Conservation (phyloP, 352 stramenopile species). For the Phytopythium kandeliae region DNA sequence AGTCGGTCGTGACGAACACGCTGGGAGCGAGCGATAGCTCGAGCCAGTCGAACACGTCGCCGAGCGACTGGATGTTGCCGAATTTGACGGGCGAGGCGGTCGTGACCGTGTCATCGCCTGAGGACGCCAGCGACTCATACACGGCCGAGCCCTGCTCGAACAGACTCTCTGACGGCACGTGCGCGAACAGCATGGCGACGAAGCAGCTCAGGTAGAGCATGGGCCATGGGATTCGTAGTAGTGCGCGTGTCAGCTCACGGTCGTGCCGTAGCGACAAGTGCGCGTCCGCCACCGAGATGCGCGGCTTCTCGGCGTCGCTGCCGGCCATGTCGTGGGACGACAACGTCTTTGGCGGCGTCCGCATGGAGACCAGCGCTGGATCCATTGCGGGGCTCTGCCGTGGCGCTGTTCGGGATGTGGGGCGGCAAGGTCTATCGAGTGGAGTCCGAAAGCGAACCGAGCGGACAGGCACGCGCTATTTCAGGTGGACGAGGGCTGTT, state of each 20-base stretch:
- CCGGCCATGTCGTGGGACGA: too few relatives aligned
- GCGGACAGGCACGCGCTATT: too few relatives aligned
- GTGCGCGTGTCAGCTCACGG: slow-evolving; percentile 18
- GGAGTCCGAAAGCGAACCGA: too few relatives aligned
- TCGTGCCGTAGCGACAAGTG: slow-evolving; percentile 31
- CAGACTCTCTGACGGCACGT: slow-evolving; percentile 28
- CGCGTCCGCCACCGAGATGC: slow-evolving; percentile 19
- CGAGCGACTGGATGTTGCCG: slow-evolving; percentile 27
- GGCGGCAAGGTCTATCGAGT: too few relatives aligned
- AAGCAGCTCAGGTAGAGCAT: slow-evolving; percentile 37
- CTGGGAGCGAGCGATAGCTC: slow-evolving; percentile 29
- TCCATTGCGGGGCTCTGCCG: too few relatives aligned
- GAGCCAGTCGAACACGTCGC: slow-evolving; percentile 43
- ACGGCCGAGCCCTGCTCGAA: slow-evolving; percentile 30
- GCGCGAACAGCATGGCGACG: slow-evolving; percentile 38
- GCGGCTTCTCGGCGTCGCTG: neutral
- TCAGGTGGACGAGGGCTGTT: too few relatives aligned
- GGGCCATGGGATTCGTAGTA: slow-evolving; percentile 25
- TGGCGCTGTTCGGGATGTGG: too few relatives aligned
- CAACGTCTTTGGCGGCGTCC: too few relatives aligned
- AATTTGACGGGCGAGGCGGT: slow-evolving; percentile 40
- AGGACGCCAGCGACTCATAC: slow-evolving; percentile 23
- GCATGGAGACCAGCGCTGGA: too few relatives aligned
- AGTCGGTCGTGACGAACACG: slow-evolving; percentile 43
- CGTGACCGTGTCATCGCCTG: slow-evolving; percentile 41